phyloP scores from a whole-genome alignment of 129 eudicot species.

The Dittrichia graveolens region DNA sequence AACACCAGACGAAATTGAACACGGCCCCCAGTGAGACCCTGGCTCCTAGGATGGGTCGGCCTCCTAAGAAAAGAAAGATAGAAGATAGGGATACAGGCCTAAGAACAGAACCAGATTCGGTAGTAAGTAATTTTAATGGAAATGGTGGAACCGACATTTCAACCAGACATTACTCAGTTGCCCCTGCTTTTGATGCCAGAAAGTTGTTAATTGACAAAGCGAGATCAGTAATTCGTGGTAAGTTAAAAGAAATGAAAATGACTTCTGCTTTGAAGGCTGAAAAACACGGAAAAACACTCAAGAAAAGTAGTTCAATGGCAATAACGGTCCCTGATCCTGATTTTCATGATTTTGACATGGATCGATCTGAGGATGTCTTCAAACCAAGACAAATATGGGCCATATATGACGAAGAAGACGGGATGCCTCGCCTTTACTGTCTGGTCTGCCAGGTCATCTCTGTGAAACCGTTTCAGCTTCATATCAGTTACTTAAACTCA shows the following conservation, averaged over 20 bases:
- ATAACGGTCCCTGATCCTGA: conserved; percentile 93
- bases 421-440: conserved; percentile 97
- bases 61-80: conserved; percentile 70
- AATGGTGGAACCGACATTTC: conserved; percentile 37
- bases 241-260: conserved; percentile 66
- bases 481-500: conserved; percentile 81
- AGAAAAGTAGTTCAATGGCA: conserved; percentile 60
- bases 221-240: conserved; percentile 57
- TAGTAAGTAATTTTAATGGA: conserved; percentile 36
- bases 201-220: conserved; percentile 70
- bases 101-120: conserved; percentile 44
- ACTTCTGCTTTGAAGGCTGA: conserved; percentile 50
- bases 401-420: conserved; percentile 96
- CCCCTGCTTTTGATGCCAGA: conserved; percentile 69
- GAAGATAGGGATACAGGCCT: conserved; percentile 49
- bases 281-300: conserved; percentile 49
- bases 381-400: conserved; percentile 95
- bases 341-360: conserved; percentile 93
- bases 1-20: conserved; percentile 45
- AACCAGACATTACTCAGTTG: conserved; percentile 42
- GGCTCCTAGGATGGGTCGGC: conserved; percentile 59
- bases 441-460: conserved; percentile 81
- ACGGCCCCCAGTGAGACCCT: conserved; percentile 32
- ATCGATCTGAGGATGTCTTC: conserved; percentile 82
- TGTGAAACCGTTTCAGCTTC: conserved; percentile 78